A percentile compares a stretch with the other conserved stretches of the same genome.
These are phyloP conservation scores for Neodidymelliopsis sp. DNA, from an alignment of 2,329 filamentous ascomycete species.

Conservation along the genomic window DNA sequence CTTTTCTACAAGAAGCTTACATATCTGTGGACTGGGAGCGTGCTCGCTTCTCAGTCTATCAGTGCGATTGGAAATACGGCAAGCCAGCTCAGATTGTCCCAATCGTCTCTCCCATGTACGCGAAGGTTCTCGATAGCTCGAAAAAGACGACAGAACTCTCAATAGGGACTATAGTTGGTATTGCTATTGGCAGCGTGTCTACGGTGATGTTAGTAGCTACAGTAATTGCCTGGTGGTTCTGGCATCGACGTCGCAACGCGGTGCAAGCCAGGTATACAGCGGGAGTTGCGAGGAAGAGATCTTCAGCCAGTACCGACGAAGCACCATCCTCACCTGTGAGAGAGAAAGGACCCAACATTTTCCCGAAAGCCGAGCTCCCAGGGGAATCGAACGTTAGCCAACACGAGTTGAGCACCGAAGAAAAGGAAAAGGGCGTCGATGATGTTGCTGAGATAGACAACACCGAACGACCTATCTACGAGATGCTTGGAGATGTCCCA, in stretches of 20 bases:
- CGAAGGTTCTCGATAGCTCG: constrained; percentile 3
- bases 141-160: constrained; percentile 17
- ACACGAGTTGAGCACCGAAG: constrained; percentile 21
- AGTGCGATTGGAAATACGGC: constrained; percentile 44
- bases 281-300: constrained; percentile 29
- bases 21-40: constrained; percentile 59
- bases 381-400: constrained; percentile 35
- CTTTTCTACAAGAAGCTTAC: constrained; percentile 74
- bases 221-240: constrained; percentile 45
- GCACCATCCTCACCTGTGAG: constrained; percentile 29
- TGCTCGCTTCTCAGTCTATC: constrained; percentile 56
- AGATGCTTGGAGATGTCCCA: constrained; percentile 64
- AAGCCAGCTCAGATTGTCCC: constrained; percentile 37
- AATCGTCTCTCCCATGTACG: constrained; percentile 43
- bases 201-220: constrained; percentile 42
- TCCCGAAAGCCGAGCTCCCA: constrained; percentile 57
- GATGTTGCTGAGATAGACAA: constrained; percentile 44
- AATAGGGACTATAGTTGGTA: constrained; percentile 53
- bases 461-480: constrained; percentile 52
- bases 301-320: constrained; percentile 31
- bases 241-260: constrained; percentile 37
- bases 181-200: constrained; percentile 52
- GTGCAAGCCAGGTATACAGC: constrained; percentile 37
- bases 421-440: constrained; percentile 27
- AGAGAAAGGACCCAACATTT: constrained; percentile 43